Evolutionary conservation across 2,329 filamentous ascomycete genomes (phyloP), one percentile per base, ranked within the genome.

Genomic region (Plectosphaerella cucumerina): DNA sequence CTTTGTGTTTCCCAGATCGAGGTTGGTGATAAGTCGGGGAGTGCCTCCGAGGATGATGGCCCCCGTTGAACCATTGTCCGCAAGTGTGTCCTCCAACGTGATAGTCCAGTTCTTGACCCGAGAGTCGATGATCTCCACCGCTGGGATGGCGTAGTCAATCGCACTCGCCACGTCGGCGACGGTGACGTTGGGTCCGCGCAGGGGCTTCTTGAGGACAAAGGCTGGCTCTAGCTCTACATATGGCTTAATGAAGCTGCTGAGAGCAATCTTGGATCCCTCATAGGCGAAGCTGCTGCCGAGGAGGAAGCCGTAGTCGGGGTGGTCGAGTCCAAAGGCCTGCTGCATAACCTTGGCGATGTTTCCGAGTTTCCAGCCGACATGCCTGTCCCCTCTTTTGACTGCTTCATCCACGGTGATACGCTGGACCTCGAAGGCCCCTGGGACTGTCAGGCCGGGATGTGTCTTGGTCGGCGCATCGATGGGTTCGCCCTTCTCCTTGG

Each of bases 341-440:
- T 62, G 61, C 60, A 62, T 64, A 23, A 62, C 62, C 49, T 63
- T 62, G n/a, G 59, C 61, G 46, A 63, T 62, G 49, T 63, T 62
- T 42, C 61, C 58, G n/a, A 63, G 57, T 51, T 63, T 61, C 50
- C 61, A 62, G n/a, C 57, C 60, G 12, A 62, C 59, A 21, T 58
- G 48, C 6, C 62, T 56, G 41, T 60, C 60, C 3, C 60, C 60
- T 39, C 56, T 39, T 17, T 58, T 53, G n/a, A 59, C 47, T 3
- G 55, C 59, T 12, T 52, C 54, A 14, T 57, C 50, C 20, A 60
- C 56, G 0, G 54, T 60, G 44, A 61, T 56, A n/a, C 44, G 53
- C 41, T 58, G 52, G 15, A 63, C 51, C 37, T 61, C 53, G 20
- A 62, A 59, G 26, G 59, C 60, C 15, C 50, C 53, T 33, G 58